A percentile compares a stretch with the other conserved stretches of the same genome.
These are phyloP conservation scores for Mycena kentingensis DNA, from an alignment of 768 basidiomycete species.

Conservation along the genomic window DNA sequence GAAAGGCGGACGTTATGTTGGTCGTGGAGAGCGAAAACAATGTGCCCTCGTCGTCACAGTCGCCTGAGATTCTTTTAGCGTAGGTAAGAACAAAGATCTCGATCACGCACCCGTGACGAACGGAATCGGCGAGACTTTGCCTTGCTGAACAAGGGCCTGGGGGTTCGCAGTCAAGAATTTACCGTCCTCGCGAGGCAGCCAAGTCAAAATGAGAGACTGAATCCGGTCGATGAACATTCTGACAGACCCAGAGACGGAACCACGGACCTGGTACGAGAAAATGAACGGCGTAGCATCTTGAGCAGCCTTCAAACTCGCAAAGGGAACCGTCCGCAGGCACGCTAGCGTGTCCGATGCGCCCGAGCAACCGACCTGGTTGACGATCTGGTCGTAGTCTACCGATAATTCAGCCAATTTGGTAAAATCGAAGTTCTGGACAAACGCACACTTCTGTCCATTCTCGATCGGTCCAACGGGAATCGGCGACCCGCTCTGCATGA, in stretches of 20 bases:
- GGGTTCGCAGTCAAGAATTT: constrained; percentile 49
- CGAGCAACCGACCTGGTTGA: constrained; percentile 34
- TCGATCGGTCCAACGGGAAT: constrained; percentile 45
- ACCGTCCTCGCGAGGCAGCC: constrained; percentile 53
- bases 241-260: not conserved
- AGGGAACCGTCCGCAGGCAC: constrained; percentile 43
- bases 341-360: constrained; percentile 39
- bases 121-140: constrained; percentile 49
- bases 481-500: constrained; percentile 54
- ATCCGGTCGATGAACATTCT: not conserved
- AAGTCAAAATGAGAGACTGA: constrained; percentile 48
- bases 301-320: constrained; percentile 38
- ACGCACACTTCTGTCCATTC: constrained; percentile 40
- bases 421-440: not conserved
- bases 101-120: constrained; percentile 33
- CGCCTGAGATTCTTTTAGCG: constrained; percentile 13
- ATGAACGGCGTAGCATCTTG: constrained; percentile 42
- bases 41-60: constrained; percentile 44
- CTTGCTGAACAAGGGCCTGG: constrained; percentile 42
- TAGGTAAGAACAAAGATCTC: not conserved
- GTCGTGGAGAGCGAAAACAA: constrained; percentile 31
- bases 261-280: constrained; percentile 40
- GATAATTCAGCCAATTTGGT: not conserved
- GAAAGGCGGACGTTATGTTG: constrained; percentile 14
- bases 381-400: constrained; percentile 44